These are phyloP conservation scores for Gynostemma pentaphyllum DNA, from an alignment of 306 rosid species.

Conservation along the genomic window DNA sequence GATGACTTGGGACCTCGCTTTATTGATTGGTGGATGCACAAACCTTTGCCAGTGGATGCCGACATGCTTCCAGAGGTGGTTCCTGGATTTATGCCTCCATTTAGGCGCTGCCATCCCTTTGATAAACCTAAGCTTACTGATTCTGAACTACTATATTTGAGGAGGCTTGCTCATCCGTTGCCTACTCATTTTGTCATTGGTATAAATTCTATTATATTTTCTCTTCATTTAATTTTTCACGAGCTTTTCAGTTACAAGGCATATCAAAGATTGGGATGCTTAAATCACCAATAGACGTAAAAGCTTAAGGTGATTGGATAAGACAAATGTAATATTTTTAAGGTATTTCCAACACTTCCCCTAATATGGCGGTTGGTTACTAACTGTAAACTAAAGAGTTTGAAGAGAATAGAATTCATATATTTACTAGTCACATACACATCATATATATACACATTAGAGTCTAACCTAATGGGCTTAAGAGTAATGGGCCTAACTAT, in stretches of 20 bases:
- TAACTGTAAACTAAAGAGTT: too few species aligned
- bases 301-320: too few species aligned
- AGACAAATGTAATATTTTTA: too few species aligned
- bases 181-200: constrained; percentile 95
- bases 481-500: too few species aligned
- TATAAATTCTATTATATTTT: constrained; percentile 21
- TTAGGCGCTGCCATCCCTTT: constrained; percentile 53
- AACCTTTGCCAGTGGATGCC: constrained; percentile 88
- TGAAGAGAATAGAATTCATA: too few species aligned
- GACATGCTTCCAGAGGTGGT: constrained; percentile 71
- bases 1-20: constrained; percentile 85
- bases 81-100: constrained; percentile 58
- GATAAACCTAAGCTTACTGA: constrained; percentile 41
- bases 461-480: too few species aligned
- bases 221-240: neutral
- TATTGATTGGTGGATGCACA: constrained; percentile 88
- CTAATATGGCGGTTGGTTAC: too few species aligned
- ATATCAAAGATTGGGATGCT: neutral
- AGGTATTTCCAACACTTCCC: too few species aligned
- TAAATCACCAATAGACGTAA: too few species aligned
- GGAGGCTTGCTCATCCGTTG: constrained; percentile 53
- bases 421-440: too few species aligned
- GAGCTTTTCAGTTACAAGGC: neutral
- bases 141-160: constrained; percentile 50
- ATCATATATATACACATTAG: too few species aligned